Evolutionary conservation across 306 rosid genomes (phyloP).

Genomic region (Spatholobus suberectus): DNA sequence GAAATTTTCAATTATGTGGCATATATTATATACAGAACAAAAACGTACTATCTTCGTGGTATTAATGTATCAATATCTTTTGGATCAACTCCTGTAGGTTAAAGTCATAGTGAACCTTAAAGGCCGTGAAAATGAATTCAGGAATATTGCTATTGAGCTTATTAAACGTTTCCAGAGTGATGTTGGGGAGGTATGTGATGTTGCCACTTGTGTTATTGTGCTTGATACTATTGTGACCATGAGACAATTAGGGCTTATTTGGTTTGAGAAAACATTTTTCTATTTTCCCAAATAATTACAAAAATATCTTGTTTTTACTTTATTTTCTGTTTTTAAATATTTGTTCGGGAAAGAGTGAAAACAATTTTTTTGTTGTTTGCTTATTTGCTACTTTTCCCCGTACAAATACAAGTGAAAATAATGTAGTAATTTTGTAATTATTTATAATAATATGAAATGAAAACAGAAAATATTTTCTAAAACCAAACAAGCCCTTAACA

Average conservation of each 20-base stretch:
- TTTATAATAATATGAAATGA: background rate
- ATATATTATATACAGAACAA: background rate
- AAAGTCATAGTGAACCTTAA: conserved; percentile 80
- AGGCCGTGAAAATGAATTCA: conserved; percentile 88
- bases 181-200: conserved; percentile 75
- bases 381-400: background rate
- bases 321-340: background rate
- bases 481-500: background rate
- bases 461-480: background rate
- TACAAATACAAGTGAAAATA: background rate
- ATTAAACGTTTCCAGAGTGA: conserved; percentile 78
- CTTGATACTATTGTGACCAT: background rate
- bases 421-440: background rate
- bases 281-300: background rate
- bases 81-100: conserved; percentile 57
- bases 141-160: conserved; percentile 80
- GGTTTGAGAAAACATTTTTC: background rate
- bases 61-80: conserved; percentile 24
- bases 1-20: conserved; percentile 7
- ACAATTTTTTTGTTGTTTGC: background rate
- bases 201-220: background rate
- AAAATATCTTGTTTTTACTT: background rate
- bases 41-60: background rate
- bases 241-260: background rate
- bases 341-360: background rate